Evolutionary conservation across 306 rosid species (phyloP), one percentile per base, ranked within the genome.

Genomic region (Amphicarpaea edgeworthii): DNA sequence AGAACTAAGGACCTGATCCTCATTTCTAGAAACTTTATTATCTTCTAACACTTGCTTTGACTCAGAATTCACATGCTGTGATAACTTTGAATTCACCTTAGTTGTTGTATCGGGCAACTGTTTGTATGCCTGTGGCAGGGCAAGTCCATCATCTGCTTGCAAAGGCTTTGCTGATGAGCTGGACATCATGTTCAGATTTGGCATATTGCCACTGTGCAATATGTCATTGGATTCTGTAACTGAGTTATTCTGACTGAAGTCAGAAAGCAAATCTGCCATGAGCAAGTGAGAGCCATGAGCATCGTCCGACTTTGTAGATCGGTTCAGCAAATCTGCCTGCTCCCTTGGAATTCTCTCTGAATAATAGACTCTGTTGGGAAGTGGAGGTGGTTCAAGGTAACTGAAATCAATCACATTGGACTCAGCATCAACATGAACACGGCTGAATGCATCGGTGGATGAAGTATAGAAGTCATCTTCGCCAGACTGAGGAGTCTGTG

Each of bases 261-360:
- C 91, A 81, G 94, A 84, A 55, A 64, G 89, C 68, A 90, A 83
- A 65, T 87, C 91, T 73, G 97, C 37, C 71, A 79, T 60, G 32
- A 88, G 89, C 77, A 85, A 85, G 47, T 82, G 95, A 60, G 89
- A 77, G 46, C 89, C 93, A 88, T 86, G 78, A 9, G 88, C 83
- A 78, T 90, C 98, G 65, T 94, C 98, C 21, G 98, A 94, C 66
- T 94, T 94, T 73, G 95, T 72, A 30, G 87, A 90, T 46, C 96
- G 83, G 81, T 90, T 94, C 79, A 86, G 85, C 81, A 87, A 90
- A 85, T 92, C 96, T 64, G 77, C 88, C 82, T 87, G 97, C 74
- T 89, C 97, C 85, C 97, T 85, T 17, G 93, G 98, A 83, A 90
- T 81, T 87, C 95, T 91, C 84, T 91, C 97, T 7, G 98, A 94